A percentile compares a stretch with the other conserved stretches of the same genome.
Evolutionary conservation across 1,139 yeast genomes (phyloP).

Genomic region (Suhomyces chickasaworum): DNA sequence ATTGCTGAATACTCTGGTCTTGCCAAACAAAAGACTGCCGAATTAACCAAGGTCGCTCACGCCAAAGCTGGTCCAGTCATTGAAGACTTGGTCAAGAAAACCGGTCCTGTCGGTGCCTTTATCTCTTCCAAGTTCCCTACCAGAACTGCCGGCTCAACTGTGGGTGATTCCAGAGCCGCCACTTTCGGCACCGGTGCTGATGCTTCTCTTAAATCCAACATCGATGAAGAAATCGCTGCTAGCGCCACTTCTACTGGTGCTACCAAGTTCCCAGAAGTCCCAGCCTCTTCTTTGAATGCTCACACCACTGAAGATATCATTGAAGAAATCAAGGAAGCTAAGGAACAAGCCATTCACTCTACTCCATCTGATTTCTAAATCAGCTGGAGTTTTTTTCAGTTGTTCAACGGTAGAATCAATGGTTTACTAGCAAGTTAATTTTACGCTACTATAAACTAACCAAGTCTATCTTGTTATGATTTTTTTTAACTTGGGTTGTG

Average conservation of each 20-base stretch:
- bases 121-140: slow-evolving; percentile 62
- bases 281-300: slow-evolving; percentile 28
- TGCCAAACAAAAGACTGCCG: slow-evolving; percentile 58
- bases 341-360: slow-evolving; percentile 9
- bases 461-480: slow-evolving; percentile 12
- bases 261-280: slow-evolving; percentile 52
- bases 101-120: slow-evolving; percentile 66
- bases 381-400: slow-evolving; percentile 10
- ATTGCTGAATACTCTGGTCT: slow-evolving; percentile 57
- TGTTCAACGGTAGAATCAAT: slow-evolving; percentile 10
- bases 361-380: slow-evolving; percentile 9
- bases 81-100: slow-evolving; percentile 50
- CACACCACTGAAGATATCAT: slow-evolving; percentile 16
- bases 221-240: slow-evolving; percentile 18
- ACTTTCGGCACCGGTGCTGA: slow-evolving; percentile 31
- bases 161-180: slow-evolving; percentile 48
- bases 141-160: slow-evolving; percentile 74
- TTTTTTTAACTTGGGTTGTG: slow-evolving; percentile 12
- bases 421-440: slow-evolving; percentile 1
- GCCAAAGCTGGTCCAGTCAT: slow-evolving; percentile 55
- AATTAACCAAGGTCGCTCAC: slow-evolving; percentile 52
- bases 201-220: slow-evolving; percentile 16
- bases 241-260: slow-evolving; percentile 36
- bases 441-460: slow-evolving; percentile 7
- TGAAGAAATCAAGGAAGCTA: slow-evolving; percentile 17